phyloP scores from a whole-genome alignment of 164 flowering plant genomes.

The Chimonanthus praecox region DNA sequence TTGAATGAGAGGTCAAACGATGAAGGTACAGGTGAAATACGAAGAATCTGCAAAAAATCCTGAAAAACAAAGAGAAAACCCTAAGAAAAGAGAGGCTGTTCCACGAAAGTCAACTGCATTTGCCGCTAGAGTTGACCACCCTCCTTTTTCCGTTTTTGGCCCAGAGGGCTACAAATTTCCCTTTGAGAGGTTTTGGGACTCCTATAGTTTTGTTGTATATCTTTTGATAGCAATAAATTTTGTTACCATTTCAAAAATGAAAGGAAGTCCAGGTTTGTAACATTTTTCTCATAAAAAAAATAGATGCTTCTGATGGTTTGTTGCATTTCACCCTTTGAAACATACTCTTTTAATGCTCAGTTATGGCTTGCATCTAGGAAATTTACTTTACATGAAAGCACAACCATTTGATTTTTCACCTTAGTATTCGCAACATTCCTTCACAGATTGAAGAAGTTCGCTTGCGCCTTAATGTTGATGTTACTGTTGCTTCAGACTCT shows the following conservation, averaged over 20 bases:
- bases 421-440: not conserved
- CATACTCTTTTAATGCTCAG: slow-evolving; percentile 17
- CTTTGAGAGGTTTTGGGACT: not conserved
- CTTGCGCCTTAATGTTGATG: slow-evolving; percentile 53
- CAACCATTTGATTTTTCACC: not conserved
- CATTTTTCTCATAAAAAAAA: not conserved
- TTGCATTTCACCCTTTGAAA: not conserved
- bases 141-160: no score
- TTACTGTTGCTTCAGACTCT: slow-evolving; percentile 34
- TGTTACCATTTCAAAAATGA: not conserved
- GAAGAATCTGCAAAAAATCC: no score
- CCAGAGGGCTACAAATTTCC: no score
- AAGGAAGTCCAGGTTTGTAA: not conserved
- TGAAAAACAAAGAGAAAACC: no score
- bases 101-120: no score
- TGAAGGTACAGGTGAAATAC: no score
- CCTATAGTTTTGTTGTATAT: no score
- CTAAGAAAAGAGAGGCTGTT: no score
- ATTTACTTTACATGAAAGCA: not conserved
- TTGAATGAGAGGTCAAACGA: no score
- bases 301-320: not conserved
- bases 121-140: no score
- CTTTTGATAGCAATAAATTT: no score
- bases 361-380: slow-evolving; percentile 4
- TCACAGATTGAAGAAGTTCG: slow-evolving; percentile 56